Conservation (phyloP, 1,284 basidiomycete species). For the Testicularia cyperi region DNA sequence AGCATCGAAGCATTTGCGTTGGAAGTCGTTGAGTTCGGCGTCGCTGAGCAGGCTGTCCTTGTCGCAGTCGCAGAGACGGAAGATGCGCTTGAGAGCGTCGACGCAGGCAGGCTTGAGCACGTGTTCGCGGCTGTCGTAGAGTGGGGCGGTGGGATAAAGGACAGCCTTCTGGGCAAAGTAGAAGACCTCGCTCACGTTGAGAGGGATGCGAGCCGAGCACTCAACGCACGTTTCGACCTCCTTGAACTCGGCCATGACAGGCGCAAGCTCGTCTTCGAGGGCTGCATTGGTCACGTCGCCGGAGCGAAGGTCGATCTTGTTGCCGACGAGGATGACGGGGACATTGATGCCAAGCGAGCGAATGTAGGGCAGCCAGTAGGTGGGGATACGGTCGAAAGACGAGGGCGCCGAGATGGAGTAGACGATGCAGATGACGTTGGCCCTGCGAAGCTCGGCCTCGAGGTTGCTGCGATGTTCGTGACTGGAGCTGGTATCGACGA, state of each 20-base stretch:
- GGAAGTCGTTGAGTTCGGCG: constrained; percentile 92
- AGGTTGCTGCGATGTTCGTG: constrained; percentile 81
- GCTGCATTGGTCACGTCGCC: constrained; percentile 92
- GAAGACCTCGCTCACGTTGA: constrained; percentile 97
- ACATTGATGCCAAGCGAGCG: constrained; percentile 86
- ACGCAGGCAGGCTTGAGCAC: constrained; percentile 80
- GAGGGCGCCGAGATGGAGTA: constrained; percentile 90
- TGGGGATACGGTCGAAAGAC: constrained; percentile 93
- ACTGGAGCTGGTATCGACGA: constrained; percentile 52
- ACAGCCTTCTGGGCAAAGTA: constrained; percentile 99
- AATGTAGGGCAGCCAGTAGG: constrained; percentile 99
- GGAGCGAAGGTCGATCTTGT: constrained; percentile 93
- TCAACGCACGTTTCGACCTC: constrained; percentile 93
- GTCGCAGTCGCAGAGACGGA: constrained; percentile 90
- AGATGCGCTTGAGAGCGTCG: constrained; percentile 85
- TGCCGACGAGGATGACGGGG: constrained; percentile 94
- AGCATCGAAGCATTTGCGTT: constrained; percentile 91
- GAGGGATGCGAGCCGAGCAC: constrained; percentile 75
- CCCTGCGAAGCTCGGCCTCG: constrained; percentile 90
- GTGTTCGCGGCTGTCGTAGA: constrained; percentile 95
- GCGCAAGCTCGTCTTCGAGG: constrained; percentile 71
- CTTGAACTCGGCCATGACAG: constrained; percentile 59
- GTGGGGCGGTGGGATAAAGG: constrained; percentile 89
- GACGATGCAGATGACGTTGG: constrained; percentile 96
- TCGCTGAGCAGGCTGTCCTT: constrained; percentile 91